Base-by-base conservation (phyloP, 169 alveolate genomes). In the Cryptosporidium sp. region DNA sequence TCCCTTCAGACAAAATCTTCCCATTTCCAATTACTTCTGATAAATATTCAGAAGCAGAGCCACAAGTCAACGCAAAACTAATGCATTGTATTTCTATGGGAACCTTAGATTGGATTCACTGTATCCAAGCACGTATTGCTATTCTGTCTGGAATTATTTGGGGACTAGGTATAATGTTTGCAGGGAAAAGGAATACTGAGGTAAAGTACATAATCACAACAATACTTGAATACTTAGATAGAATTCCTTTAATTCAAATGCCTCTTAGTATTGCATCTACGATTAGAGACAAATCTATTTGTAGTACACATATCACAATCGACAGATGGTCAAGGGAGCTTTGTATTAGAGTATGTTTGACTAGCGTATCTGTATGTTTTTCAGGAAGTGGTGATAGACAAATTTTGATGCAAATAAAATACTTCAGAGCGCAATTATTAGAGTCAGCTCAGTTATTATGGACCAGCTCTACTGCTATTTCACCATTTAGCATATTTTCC, bases 391-490 rank as follows among this genome's bases (percentile, higher is more conserved):
- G 89, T 12, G 89, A 80, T 62, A 80, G 33, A 29, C 62, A 62
- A 31, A 65, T 80, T 8, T 67, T 62, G n/a, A 67, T 16, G 18
- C 74, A 61, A 62, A 80, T 80, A 23, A 59, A 80, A 26, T 80
- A 62, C 37, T 80, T 80, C 68, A 59, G 89, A 62, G 65, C 37
- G 6, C 65, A 80, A 58, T 58, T 80, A 6, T 33, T 80, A 18
- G 80, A 80, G 16, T 59, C 89, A 3, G 55, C 89, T 39, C 89
- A 80, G 68, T 45, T 80, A 31, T 43, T 61, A 23, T 80, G 89
- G 89, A 80, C 89, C 8, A 80, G 89, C 26, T 80, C 89, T 39
- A 80, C 89, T 37, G 89, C 89, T 18, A 62, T 80, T 31, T 80
- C 89, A 14, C 80, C 89, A 61, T 65, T 59, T 35, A 80, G 89